Base-by-base conservation (phyloP, 129 eudicot species). In the Arctium minus region DNA sequence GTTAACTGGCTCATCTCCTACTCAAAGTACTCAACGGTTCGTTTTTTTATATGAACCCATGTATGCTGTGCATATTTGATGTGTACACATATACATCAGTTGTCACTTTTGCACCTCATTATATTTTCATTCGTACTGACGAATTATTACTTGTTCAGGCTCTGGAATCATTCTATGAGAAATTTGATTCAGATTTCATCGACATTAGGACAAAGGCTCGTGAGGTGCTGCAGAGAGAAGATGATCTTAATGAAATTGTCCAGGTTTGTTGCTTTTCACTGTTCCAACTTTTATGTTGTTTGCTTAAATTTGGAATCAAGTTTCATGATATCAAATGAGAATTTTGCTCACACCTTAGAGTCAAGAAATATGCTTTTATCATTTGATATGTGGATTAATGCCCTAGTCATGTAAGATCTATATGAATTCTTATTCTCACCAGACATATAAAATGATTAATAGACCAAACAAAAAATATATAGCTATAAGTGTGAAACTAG, bases 1-100 rank as follows among this genome's bases (percentile, higher is more conserved):
- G 99, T 96, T 42, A 96, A 96, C 89, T 96, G 99, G 99, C 98
- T 96, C 56, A 93, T 96, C 67, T 96, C 99, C 56, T 96, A 96
- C 88, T 96, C 99, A 4, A 96, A 96, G 89, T 96, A 96, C 81
- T 91, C 99, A 80, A 78, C 94, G 85, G 99, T 96, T 83, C 40
- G 94, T 87, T 73, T 15, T 64, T 60, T 31, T 71, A 13, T 2
- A 76, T 72, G 2, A 31, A 80, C 36, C 27, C 10, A 53, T 53
- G 68, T n/a, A 17, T 60, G 68, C 68, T 60, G 29, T 60, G 68
- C 29, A 60, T 60, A 60, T 60, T 60, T 5, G 18, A 50, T 69
- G 10, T 42, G 36, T 74, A 31, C 5, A 8, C 42, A 62, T 76
- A 3, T 60, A 77, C n/a, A 60, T 31, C 27, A 74, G 5, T 72